phyloP scores from a whole-genome alignment of 306 rosid genomes.

The Lathyrus sativus region DNA sequence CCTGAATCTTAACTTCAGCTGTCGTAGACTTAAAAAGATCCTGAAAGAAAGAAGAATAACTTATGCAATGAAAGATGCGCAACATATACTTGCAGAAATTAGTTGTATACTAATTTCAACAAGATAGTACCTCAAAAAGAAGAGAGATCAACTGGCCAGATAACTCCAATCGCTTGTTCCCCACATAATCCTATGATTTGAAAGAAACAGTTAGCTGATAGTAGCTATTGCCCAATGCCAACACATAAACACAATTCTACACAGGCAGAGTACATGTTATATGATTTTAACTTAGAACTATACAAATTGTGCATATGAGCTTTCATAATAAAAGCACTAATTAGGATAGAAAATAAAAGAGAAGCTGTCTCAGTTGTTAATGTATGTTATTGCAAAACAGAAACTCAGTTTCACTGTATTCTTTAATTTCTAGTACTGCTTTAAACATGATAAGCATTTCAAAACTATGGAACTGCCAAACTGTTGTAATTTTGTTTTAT shows the following conservation, averaged over 20 bases:
- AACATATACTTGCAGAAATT: conserved; percentile 28
- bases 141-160: conserved; percentile 89
- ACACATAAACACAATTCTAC: neutral
- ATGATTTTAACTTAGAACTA: neutral
- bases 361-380: conserved; percentile 1
- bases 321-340: conserved; percentile 6
- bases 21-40: conserved; percentile 89
- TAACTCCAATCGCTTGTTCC: conserved; percentile 90
- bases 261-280: neutral
- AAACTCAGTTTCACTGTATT: neutral
- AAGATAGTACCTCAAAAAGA: conserved; percentile 78
- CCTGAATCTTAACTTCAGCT: conserved; percentile 39
- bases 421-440: conserved; percentile 1
- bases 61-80: conserved; percentile 19
- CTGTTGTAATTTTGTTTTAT: neutral
- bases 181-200: conserved; percentile 79
- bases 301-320: neutral
- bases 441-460: neutral
- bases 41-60: conserved; percentile 45
- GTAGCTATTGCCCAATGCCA: conserved; percentile 24
- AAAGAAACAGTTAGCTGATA: conserved; percentile 26
- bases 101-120: conserved; percentile 17
- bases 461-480: conserved; percentile 13
- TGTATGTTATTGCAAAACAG: neutral
- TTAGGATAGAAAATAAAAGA: neutral